phyloP scores from a whole-genome alignment of 2,329 filamentous ascomycete species.

The Botrytis galanthina region DNA sequence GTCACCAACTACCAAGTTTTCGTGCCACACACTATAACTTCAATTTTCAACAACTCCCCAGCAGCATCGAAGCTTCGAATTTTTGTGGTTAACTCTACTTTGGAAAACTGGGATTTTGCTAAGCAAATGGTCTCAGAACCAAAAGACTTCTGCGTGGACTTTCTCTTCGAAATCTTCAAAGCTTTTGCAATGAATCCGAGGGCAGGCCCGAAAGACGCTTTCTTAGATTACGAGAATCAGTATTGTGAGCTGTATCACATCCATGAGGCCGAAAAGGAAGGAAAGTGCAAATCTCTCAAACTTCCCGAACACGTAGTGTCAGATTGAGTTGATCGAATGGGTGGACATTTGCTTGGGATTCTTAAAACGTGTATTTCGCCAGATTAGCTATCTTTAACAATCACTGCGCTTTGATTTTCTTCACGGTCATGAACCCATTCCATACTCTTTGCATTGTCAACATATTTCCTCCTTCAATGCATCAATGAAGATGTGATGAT shows the following conservation, averaged over 20 bases:
- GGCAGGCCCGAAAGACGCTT: background rate
- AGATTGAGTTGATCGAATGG: background rate
- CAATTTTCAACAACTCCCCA: background rate
- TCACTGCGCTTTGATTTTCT: background rate
- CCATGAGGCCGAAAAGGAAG: background rate
- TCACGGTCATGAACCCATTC: background rate
- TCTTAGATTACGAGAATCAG: background rate
- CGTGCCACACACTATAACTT: accelerated
- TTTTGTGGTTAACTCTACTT: background rate
- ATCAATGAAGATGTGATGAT: background rate
- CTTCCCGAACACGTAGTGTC: background rate
- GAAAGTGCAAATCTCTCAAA: background rate
- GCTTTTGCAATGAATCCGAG: background rate
- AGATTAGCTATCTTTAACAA: background rate
- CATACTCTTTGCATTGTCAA: background rate
- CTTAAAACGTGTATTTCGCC: background rate
- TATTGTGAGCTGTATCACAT: background rate
- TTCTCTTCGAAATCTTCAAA: background rate
- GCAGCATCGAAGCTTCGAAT: background rate
- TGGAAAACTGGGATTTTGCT: too few species aligned
- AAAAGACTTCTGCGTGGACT: background rate
- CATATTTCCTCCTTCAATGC: background rate
- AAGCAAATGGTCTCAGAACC: too few species aligned
- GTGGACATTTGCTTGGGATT: background rate
- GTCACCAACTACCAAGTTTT: background rate